phyloP scores from a whole-genome alignment of 2,329 filamentous ascomycete genomes.

The Aureobasidium musti region DNA sequence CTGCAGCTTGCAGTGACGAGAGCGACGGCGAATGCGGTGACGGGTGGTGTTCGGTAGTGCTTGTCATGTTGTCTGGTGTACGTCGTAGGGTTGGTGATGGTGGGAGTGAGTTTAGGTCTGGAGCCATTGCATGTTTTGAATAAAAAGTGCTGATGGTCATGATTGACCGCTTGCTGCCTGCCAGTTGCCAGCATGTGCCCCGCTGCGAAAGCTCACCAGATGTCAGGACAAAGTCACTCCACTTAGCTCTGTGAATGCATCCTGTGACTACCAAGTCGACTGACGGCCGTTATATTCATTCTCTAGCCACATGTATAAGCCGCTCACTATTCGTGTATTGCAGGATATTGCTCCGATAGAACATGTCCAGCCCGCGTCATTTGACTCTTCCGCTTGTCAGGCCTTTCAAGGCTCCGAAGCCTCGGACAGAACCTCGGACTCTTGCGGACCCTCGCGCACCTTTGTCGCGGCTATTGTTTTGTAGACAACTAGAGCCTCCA shows the following conservation, averaged over 20 bases:
- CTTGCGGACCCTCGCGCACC: not conserved
- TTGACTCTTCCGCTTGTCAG: not conserved
- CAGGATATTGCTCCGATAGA: not conserved
- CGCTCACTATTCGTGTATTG: not conserved
- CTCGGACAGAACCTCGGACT: not conserved
- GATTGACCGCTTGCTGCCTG: constrained; percentile 10
- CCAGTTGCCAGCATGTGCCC: not conserved
- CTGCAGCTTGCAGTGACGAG: constrained; percentile 71
- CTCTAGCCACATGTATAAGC: constrained; percentile 4
- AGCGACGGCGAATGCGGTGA: constrained; percentile 65
- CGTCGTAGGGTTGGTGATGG: constrained; percentile 46
- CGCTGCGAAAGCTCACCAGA: not conserved
- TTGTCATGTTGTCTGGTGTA: not conserved
- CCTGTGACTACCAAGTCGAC: not conserved
- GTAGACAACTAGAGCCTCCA: not conserved
- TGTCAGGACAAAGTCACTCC: constrained; percentile 5
- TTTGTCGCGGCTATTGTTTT: not conserved
- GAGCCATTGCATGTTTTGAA: constrained; percentile 47
- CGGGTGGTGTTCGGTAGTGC: constrained; percentile 48
- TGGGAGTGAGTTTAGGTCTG: constrained; percentile 63
- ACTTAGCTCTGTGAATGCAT: not conserved
- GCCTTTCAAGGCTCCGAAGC: not conserved
- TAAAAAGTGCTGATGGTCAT: not conserved
- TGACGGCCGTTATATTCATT: not conserved
- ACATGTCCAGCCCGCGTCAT: not conserved